Base-by-base conservation (phyloP, 345 rosid species). In the Barbarea vulgaris region DNA sequence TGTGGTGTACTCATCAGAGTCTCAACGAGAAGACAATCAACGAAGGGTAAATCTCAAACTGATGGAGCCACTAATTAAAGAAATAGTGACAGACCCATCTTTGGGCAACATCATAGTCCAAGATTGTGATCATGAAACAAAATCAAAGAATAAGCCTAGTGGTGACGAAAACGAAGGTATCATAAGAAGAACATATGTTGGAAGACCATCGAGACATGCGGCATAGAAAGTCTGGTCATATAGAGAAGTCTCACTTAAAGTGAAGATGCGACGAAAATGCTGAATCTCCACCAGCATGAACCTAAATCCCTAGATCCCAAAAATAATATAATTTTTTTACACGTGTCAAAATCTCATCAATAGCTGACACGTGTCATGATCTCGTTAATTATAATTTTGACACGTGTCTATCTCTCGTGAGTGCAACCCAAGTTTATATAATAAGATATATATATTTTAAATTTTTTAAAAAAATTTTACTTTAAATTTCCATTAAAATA, bases 231-330 rank as follows among this genome's bases (percentile, higher is more conserved):
- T 91, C 60, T 89, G 87, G 17, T 85, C 97, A 44, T 91, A 89
- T 86, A 91, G 80, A 85, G 95, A 91, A 89, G 81, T 84, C 58
- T 84, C 92, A 17, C 64, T 87, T 33, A 87, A 84, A 46, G 81
- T 79, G 56, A 91, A 91, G 84, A 84, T 91, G 91, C 87, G 97
- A 19, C 80, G 89, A 72, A 1, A 55, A 39, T 57, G 53, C 36
- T 74, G 51, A 77, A 64, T 56, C n/a, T n/a, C n/a, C n/a, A n/a
- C n/a, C n/a, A n/a, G n/a, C n/a, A n/a, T n/a, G n/a, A n/a, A n/a
- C n/a, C n/a, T n/a, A n/a, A n/a, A n/a, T n/a, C n/a, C n/a, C n/a
- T n/a, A n/a, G n/a, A n/a, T n/a, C n/a, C n/a, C n/a, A n/a, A n/a
- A n/a, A n/a, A n/a, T n/a, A n/a, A n/a, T n/a, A n/a, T n/a, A n/a